Evolutionary conservation across 306 rosid genomes (phyloP), one percentile per base, ranked within the genome.

Genomic region (Mucuna pruriens): DNA sequence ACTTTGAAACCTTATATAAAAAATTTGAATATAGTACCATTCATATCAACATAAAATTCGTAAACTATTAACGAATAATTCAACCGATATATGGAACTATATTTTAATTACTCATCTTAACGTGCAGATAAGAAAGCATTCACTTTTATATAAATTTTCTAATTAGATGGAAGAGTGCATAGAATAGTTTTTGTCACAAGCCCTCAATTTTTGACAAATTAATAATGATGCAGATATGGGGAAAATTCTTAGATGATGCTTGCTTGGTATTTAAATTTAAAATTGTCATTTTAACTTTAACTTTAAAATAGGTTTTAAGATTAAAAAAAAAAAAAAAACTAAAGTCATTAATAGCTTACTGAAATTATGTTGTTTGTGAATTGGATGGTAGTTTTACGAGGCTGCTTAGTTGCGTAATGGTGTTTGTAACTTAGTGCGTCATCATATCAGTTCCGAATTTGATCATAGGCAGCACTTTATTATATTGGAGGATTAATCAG

Each of bases 401-500:
- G 31, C 8, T 7, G 64, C n/a, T 55, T 40, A 49, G 54, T 65
- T 65, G 34, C 40, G 52, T 78, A 7, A 66, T 25, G 42, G 19
- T 52, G 33, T 16, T 39, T 38, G 48, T 64, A 49, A 6, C 55
- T 66, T 38, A 66, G 44, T 66, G 67, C 75, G 31, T 22, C 42
- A 23, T 77, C 12, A 9, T 36, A 51, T 20, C 20, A 44, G 6
- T 38, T 16, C 9, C 5, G 46, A 10, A 23, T 57, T 8, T 23
- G 29, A 52, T 38, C 40, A 20, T 68, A 23, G 48, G 29, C 39
- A 15, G 20, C 69, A 48, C 23, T 77, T 64, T 31, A 76, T 76
- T 45, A 44, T 40, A 29, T 23, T 42, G 20, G 29, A 73, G 65
- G 57, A 58, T 58, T 75, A 31, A 75, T 42, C 57, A 39, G 58